Evolutionary conservation across 2,329 filamentous ascomycete genomes (phyloP).

Genomic region (Catunica adiposa): DNA sequence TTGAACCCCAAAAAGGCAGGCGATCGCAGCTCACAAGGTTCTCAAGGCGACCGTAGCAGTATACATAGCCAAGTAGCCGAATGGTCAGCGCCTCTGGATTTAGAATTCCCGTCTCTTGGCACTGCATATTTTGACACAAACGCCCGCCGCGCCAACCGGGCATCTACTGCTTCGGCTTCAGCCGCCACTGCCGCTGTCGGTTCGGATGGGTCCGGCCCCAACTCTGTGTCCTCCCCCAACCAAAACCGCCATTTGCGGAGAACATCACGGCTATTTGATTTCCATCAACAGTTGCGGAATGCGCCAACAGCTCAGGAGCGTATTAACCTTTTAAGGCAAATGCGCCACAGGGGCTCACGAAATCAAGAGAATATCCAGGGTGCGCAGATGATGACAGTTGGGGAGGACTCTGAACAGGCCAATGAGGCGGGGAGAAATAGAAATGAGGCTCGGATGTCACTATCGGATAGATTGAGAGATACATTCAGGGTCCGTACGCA

Average conservation of each 20-base stretch:
- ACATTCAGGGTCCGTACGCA: slow-evolving; percentile 36
- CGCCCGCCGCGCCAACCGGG: background rate
- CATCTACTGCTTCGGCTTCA: background rate
- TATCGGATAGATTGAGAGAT: slow-evolving; percentile 30
- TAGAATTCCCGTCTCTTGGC: background rate
- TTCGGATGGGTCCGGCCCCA: too few relatives aligned
- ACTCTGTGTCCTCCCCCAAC: background rate
- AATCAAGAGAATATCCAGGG: background rate
- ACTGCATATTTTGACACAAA: background rate
- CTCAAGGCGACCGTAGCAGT: background rate
- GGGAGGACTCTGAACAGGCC: background rate
- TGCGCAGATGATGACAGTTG: background rate
- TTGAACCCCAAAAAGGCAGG: slow-evolving; percentile 20
- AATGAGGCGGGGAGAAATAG: background rate
- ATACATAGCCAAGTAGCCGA: background rate
- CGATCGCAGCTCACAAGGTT: background rate
- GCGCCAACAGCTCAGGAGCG: slow-evolving; percentile 41
- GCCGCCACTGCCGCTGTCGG: too few relatives aligned
- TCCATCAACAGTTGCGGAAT: slow-evolving; percentile 36
- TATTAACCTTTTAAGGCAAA: slow-evolving; percentile 39
- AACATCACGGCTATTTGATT: slow-evolving; percentile 25
- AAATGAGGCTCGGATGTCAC: background rate
- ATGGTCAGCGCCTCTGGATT: background rate
- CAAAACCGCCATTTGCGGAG: background rate
- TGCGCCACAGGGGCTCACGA: slow-evolving; percentile 17